Base-by-base conservation (phyloP, 495 filamentous ascomycete species). In the Penicillium nucicola region DNA sequence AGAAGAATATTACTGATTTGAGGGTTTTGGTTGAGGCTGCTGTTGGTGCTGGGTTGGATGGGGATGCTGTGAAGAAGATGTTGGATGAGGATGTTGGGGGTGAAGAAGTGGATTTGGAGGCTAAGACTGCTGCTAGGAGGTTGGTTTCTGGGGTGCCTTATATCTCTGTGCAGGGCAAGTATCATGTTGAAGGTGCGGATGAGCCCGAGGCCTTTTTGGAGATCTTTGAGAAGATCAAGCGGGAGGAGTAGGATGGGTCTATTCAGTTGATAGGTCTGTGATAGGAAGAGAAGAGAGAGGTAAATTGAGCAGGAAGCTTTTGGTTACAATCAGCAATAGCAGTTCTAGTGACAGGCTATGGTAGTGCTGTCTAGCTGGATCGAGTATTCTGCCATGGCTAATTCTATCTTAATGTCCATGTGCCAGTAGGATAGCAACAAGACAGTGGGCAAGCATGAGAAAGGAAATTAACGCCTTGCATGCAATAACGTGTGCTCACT, bases 61-160 rank as follows among this genome's bases (percentile, higher is more conserved):
- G 74, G 52, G 64, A 57, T 2, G 84, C 82, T 50, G 80, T 82
- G 19, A 72, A 77, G 62, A 73, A 68, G 18, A 86, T 87, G 80
- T 68, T 95, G 50, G 61, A 64, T 34, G 85, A 82, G 19, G 74
- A 72, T 14, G 89, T 87, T 5, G 87, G 87, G 0, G 64, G 68
- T 17, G 36, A 48, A 3, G 80, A 83, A 55, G 89, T 92, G 2
- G 89, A 92, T 70, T 64, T 66, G 34, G 87, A 91, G 65, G 87
- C 87, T 17, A 61, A 68, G 43, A 64, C 72, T 45, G 87, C 87
- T 28, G 75, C 81, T 35, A 46, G 57, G 45, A 70, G 74, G 41
- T 75, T 80, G 34, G 78, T 95, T 31, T 76, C 66, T 19, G 89
- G 87, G 0, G 90, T 95, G 51, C 90, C 89, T 1, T 79, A 87